These are phyloP conservation scores for Epichloe gansuensis DNA, from an alignment of 2,329 filamentous ascomycete genomes.

Conservation along the genomic window DNA sequence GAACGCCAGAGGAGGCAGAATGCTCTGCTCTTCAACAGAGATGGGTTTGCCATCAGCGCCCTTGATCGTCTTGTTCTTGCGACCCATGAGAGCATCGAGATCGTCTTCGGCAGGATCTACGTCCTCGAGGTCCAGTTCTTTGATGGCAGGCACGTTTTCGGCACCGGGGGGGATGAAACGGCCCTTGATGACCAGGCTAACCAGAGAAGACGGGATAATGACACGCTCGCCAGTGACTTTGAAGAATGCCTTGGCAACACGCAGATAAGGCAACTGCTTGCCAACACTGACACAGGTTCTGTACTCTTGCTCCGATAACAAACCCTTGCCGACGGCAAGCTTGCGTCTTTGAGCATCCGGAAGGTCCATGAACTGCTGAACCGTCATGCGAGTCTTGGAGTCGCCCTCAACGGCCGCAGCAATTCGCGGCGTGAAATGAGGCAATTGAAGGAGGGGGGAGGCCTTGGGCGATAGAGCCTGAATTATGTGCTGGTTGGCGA, in stretches of 20 bases:
- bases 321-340: constrained; percentile 54
- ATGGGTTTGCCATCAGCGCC: constrained; percentile 44
- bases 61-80: constrained; percentile 56
- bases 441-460: constrained; percentile 84
- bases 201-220: constrained; percentile 83
- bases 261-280: constrained; percentile 69
- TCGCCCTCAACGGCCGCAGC: constrained; percentile 59
- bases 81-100: constrained; percentile 69
- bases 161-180: constrained; percentile 84
- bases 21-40: constrained; percentile 45
- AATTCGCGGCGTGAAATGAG: constrained; percentile 61
- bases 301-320: constrained; percentile 68
- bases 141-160: constrained; percentile 57
- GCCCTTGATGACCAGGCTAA: constrained; percentile 89
- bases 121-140: constrained; percentile 74
- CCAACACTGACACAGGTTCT: constrained; percentile 62
- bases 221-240: constrained; percentile 92
- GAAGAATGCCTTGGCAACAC: constrained; percentile 90
- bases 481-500: constrained; percentile 72
- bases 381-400: constrained; percentile 58
- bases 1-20: constrained; percentile 74
- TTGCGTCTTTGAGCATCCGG: constrained; percentile 61
- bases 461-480: constrained; percentile 76
- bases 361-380: constrained; percentile 83
- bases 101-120: constrained; percentile 89